Base-by-base conservation (phyloP, 2,329 filamentous ascomycete genomes). In the Stagonosporopsis rhizophila region DNA sequence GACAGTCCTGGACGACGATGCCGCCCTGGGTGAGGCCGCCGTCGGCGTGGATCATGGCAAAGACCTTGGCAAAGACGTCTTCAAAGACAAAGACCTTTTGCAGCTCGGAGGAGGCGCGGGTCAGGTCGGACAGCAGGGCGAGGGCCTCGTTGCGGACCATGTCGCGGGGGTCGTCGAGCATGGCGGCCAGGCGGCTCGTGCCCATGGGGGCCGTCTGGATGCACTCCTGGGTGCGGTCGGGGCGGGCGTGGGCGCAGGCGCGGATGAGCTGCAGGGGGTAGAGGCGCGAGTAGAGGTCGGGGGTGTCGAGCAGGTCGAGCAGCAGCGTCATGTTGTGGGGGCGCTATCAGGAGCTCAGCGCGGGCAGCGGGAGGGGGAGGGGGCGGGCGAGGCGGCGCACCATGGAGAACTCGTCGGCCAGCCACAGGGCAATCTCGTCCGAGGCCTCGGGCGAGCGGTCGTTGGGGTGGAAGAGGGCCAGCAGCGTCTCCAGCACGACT, bases 361-460 rank as follows among this genome's bases (percentile, higher is more conserved):
- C 23, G 75, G 72, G 60, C 32, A 20, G 22, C n/a, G n/a, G n/a
- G n/a, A n/a, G 12, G 8, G 15, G 41, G 53, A 34, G 45, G 54
- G 6, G 49, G n/a, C 28, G 27, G 34, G 12, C 25, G 46, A 41
- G 53, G n/a, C n/a, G 38, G 71, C 78, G 63, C 81, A 88, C 86
- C 82, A 96, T 93, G 30, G 95, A 97, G 75, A 99, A 99, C 77
- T 98, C 94, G 78, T 99, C 95, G 50, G 95, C 95, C 56, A 99
- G 83, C 92, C 95, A 99, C 25, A 98, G 81, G 17, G 90, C 90
- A 67, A 99, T 96, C 77, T 99, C 95, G 63, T 98, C 94, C 14
- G 94, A 96, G 50, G 94, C 92, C 83, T 98, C 94, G 28, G 92
- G 82, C 70, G 86, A 88, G 44, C 79, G 80, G 68, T 83, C 82